Base-by-base conservation (phyloP, 1,284 basidiomycete genomes). In the Leccinum cinnamomeum region DNA sequence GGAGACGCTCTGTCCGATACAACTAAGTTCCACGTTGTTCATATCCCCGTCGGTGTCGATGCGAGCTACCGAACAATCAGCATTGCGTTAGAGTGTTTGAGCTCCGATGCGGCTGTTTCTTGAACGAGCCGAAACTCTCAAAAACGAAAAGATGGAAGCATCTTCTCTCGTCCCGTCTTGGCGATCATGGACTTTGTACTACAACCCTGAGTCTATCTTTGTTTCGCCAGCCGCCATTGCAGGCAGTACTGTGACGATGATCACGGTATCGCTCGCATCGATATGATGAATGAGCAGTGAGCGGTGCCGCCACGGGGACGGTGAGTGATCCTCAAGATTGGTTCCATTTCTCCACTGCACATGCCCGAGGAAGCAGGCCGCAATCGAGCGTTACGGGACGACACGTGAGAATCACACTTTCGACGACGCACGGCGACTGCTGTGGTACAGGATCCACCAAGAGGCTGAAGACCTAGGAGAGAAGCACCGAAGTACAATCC, bases 381-480 rank as follows among this genome's bases (percentile, higher is more conserved):
- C 35, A 60, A 58, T 63, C 54, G 62, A 55, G 48, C 30, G 33
- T 46, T 56, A 30, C 57, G 53, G 58, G 39, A n/a, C 1, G 61
- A 33, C 61, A 68, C 59, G 58, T 66, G 70, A 62, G 69, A 64
- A 71, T 70, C 69, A 53, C 57, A 6, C 7, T 58, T 51, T 56
- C 51, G 60, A 61, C 50, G 57, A 55, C 6, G 60, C 51, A 63
- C 69, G 69, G 69, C 30, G 70, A 63, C 62, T 58, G 67, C 59
- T 62, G 60, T 71, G 62, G 62, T 57, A 65, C 55, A 65, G 72
- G 69, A 71, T 73, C 72, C 70, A 74, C 70, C 67, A 53, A 37
- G 12, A 35, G 46, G 10, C 18, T 28, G 28, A 61, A 39, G 71
- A 68, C 53, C 68, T 73, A 72, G 69, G 69, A 74, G 56, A 63